Percentiles rank a stretch among this genome's conserved stretches.
These are phyloP conservation scores for Mytilinidion resinicola DNA, from an alignment of 495 filamentous ascomycete species.

Conservation along the genomic window DNA sequence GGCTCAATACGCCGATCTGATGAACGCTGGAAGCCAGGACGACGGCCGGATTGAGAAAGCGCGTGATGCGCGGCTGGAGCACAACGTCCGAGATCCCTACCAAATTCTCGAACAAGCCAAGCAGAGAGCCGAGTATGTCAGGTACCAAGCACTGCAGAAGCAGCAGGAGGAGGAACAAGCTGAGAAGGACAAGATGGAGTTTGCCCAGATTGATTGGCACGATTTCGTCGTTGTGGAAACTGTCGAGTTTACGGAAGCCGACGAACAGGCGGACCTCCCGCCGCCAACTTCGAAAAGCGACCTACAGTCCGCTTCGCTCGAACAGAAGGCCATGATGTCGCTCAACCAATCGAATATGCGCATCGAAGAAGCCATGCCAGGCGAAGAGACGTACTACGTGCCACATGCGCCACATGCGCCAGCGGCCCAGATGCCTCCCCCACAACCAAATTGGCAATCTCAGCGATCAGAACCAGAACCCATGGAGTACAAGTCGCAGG, in stretches of 20 bases:
- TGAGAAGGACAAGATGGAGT: slow-evolving; percentile 75
- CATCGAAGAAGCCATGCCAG: slow-evolving; percentile 94
- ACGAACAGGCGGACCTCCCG: slow-evolving; percentile 80
- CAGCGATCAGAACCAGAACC: slow-evolving; percentile 8
- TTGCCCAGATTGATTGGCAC: slow-evolving; percentile 94
- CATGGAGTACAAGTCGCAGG: slow-evolving; percentile 7
- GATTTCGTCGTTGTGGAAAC: slow-evolving; percentile 96
- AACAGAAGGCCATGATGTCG: slow-evolving; percentile 87
- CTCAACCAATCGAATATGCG: slow-evolving; percentile 62
- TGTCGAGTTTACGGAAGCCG: slow-evolving; percentile 83
- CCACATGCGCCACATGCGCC: slow-evolving; percentile 4
- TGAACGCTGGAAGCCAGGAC: slow-evolving; percentile 64
- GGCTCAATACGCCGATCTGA: slow-evolving; percentile 86
- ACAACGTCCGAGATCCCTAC: slow-evolving; percentile 73
- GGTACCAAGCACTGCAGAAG: slow-evolving; percentile 78
- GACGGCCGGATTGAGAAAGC: slow-evolving; percentile 60
- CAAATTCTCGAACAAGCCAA: slow-evolving; percentile 73
- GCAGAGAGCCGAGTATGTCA: slow-evolving; percentile 78
- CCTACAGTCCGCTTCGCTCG: slow-evolving; percentile 85
- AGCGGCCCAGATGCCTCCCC: slow-evolving; percentile 26
- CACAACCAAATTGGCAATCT: slow-evolving; percentile 18
- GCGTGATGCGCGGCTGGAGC: slow-evolving; percentile 65
- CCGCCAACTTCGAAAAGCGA: slow-evolving; percentile 84
- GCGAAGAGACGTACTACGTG: slow-evolving; percentile 51
- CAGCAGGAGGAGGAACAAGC: slow-evolving; percentile 82